Conservation (phyloP, 352 stramenopile genomes). For the Phytophthora macrochlamydospora region DNA sequence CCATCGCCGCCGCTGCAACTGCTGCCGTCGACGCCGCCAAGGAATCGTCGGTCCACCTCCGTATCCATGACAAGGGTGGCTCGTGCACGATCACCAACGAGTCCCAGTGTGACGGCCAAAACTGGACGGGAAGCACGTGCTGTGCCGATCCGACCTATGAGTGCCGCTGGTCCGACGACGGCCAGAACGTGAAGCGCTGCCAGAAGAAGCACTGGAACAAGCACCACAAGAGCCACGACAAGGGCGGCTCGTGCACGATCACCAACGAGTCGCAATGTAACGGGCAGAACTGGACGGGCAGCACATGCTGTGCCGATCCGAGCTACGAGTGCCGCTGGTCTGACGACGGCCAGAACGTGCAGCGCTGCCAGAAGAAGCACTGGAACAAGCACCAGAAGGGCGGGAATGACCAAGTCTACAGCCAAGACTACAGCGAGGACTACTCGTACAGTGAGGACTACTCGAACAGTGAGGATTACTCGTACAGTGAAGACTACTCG, state of each 20-base stretch:
- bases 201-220: slow-evolving; percentile 30
- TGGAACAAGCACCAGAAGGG: slow-evolving; percentile 11
- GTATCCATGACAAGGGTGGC: slow-evolving; percentile 15
- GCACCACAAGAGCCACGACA: slow-evolving; percentile 15
- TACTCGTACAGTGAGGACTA: slow-evolving; percentile 27
- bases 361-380: slow-evolving; percentile 16
- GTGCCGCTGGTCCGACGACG: slow-evolving; percentile 39
- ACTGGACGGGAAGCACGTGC: slow-evolving; percentile 43
- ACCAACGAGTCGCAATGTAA: slow-evolving; percentile 40
- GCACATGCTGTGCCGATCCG: slow-evolving; percentile 28
- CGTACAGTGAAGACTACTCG: neutral
- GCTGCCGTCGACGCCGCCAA: slow-evolving; percentile 15
- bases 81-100: slow-evolving; percentile 39
- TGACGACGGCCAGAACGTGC: slow-evolving; percentile 21
- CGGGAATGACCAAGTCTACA: slow-evolving; percentile 6
- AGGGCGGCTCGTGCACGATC: slow-evolving; percentile 29
- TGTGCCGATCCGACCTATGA: slow-evolving; percentile 39
- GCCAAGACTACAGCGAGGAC: slow-evolving; percentile 17
- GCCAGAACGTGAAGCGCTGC: slow-evolving; percentile 36
- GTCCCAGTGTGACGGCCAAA: slow-evolving; percentile 41
- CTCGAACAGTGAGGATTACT: neutral
- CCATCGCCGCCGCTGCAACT: neutral
- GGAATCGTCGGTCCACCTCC: slow-evolving; percentile 16
- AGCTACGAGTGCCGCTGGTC: slow-evolving; percentile 26
- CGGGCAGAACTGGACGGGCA: slow-evolving; percentile 36